A percentile compares a stretch with the other conserved stretches of the same genome.
Evolutionary conservation across 192 early-diverging fungal species (phyloP).

Genomic region (Coemansia nantahalensis): DNA sequence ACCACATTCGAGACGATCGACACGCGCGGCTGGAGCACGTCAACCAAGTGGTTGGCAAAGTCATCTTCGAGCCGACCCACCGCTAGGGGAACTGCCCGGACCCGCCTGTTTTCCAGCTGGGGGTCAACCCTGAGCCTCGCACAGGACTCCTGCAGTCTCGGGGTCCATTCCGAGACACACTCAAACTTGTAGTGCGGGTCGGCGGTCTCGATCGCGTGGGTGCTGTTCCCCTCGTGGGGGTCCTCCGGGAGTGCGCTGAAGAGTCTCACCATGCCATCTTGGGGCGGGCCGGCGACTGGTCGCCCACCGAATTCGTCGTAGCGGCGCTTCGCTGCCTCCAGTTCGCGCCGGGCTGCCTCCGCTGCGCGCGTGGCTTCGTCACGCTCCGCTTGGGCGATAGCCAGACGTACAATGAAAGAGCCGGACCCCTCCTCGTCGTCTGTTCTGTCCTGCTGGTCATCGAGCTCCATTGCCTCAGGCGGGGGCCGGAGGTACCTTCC

Average conservation of each 20-base stretch:
- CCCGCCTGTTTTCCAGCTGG: background rate
- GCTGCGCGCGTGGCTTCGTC: too few species aligned
- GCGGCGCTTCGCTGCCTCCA: background rate
- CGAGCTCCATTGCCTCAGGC: too few species aligned
- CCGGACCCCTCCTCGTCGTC: too few species aligned
- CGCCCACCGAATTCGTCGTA: background rate
- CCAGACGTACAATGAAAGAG: too few species aligned
- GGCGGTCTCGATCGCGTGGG: background rate
- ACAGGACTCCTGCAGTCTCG: background rate
- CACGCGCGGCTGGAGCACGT: slow-evolving; percentile 1
- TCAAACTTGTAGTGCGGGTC: background rate
- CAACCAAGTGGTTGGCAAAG: background rate
- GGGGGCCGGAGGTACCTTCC: too few species aligned
- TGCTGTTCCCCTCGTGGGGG: background rate
- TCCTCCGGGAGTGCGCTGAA: background rate
- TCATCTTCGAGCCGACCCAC: background rate
- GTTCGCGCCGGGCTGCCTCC: background rate
- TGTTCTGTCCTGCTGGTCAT: too few species aligned
- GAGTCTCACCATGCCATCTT: too few species aligned
- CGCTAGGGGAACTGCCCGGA: background rate
- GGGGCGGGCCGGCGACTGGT: background rate
- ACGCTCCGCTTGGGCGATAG: too few species aligned
- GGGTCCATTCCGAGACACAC: background rate
- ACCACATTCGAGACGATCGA: background rate
- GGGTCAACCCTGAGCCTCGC: background rate